A percentile compares a stretch with the other conserved stretches of the same genome.
These are phyloP conservation scores for Inga laurina DNA, from an alignment of 306 rosid species.

Conservation along the genomic window DNA sequence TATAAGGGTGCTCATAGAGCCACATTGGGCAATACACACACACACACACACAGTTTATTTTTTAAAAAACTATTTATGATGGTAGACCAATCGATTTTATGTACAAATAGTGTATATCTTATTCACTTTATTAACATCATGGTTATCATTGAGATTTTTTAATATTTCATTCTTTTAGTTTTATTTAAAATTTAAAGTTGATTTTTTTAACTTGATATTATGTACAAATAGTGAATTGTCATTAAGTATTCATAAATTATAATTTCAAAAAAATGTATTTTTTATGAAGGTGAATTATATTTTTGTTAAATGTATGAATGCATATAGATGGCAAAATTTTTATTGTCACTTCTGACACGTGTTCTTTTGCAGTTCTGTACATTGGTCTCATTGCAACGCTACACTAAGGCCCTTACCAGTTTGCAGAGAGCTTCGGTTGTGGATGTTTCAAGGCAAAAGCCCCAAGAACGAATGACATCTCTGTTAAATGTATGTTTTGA, in stretches of 20 bases:
- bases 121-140: neutral
- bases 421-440: slow-evolving; percentile 49
- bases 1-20: too few species aligned
- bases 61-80: too few species aligned
- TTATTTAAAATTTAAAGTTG: too few species aligned
- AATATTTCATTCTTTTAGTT: too few species aligned
- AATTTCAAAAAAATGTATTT: neutral
- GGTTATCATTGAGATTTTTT: neutral
- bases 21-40: too few species aligned
- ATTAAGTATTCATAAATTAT: too few species aligned
- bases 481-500: slow-evolving; percentile 32
- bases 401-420: slow-evolving; percentile 49
- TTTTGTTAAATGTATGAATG: neutral
- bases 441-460: slow-evolving; percentile 47
- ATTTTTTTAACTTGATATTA: too few species aligned
- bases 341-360: neutral
- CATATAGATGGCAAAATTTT: neutral
- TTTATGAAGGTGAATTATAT: neutral
- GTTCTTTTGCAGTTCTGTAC: slow-evolving; percentile 41
- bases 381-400: slow-evolving; percentile 51
- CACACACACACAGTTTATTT: too few species aligned
- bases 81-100: too few species aligned
- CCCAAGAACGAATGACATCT: slow-evolving; percentile 39
- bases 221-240: neutral
- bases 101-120: too few species aligned